Evolutionary conservation across 2,329 filamentous ascomycete genomes (phyloP).

Genomic region (Sclerotinia minor): DNA sequence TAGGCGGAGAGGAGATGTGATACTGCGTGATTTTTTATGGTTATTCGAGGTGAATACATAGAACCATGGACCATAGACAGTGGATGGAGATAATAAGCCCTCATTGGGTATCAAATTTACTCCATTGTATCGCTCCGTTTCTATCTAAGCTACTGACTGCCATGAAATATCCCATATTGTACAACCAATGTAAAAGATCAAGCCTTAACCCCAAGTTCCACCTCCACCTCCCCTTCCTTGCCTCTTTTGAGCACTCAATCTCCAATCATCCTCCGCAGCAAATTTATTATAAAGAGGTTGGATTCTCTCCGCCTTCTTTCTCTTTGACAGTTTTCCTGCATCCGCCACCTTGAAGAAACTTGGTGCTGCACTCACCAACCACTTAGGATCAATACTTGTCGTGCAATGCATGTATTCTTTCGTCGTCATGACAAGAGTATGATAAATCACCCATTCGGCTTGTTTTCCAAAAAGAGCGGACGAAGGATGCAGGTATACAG

Average conservation of each 20-base stretch:
- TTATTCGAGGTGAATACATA: neutral
- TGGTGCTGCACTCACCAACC: conserved; percentile 92
- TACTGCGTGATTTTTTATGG: neutral
- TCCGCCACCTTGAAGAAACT: conserved; percentile 98
- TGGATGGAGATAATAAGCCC: neutral
- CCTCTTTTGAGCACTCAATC: conserved; percentile 82
- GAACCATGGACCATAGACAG: no score
- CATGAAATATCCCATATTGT: neutral
- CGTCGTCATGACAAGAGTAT: conserved; percentile 85
- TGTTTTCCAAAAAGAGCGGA: conserved; percentile 94
- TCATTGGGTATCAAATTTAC: conserved; percentile 1
- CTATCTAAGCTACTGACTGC: neutral
- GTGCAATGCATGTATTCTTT: conserved; percentile 99
- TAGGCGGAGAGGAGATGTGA: conserved; percentile 27
- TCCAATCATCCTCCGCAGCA: conserved; percentile 91
- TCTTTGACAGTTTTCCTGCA: conserved; percentile 73
- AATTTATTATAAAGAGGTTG: conserved; percentile 94
- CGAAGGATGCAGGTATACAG: conserved; percentile 90
- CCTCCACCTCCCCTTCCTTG: conserved; percentile 83
- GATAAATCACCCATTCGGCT: conserved; percentile 94
- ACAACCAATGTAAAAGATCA: neutral
- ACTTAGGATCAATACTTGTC: conserved; percentile 89
- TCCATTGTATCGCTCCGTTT: conserved; percentile 1
- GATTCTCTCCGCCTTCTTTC: conserved; percentile 91
- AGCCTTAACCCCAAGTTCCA: conserved; percentile 79